Evolutionary conservation across 257 asterid species (phyloP), one percentile per base, ranked within the genome.

Genomic region (Perilla frutescens): DNA sequence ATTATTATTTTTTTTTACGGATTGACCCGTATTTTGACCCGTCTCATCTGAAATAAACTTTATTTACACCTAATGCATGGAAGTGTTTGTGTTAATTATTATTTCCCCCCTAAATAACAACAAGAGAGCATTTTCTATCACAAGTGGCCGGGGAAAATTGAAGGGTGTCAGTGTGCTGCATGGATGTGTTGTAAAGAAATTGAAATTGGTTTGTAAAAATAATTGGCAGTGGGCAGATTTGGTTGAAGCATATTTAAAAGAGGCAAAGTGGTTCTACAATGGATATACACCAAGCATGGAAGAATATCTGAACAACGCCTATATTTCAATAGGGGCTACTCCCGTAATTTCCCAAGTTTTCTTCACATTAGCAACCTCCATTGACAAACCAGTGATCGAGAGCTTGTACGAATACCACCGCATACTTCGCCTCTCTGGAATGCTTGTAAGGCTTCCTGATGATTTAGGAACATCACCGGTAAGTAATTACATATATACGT

Each of bases 401-500:
- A 20, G 56, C 59, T 50, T 86, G 8, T 59, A 31, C 1, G 56
- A 64, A 1, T 44, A 80, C 48, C 84, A 69, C 50, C 26, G 77
- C 0, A 62, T 79, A 7, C 67, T 86, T 34, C 77, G 77, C 8
- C 80, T 54, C 10, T 57, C 88, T 7, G 72, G 80, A 7, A 67
- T 26, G 8, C 26, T 88, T 41, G 4, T 81, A 3, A 80, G 90
- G 1, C 61, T 88, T 7, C 45, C 78, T 0, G 62, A 86, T 58
- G 96, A 88, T 60, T 39, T 84, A 3, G 89, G 77, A 55, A 86
- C 93, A 6, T 85, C 87, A 0, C 55, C 36, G 77, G 85, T 87
- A 63, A 6, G 71, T 13, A 59, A 5, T 1, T n/a, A n/a, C n/a
- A n/a, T 6, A 51, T 7, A 4, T 12, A 2, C 12, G 1, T 20